These are phyloP conservation scores for Blastocystis sp. DNA, from an alignment of 352 stramenopile genomes.

Conservation along the genomic window DNA sequence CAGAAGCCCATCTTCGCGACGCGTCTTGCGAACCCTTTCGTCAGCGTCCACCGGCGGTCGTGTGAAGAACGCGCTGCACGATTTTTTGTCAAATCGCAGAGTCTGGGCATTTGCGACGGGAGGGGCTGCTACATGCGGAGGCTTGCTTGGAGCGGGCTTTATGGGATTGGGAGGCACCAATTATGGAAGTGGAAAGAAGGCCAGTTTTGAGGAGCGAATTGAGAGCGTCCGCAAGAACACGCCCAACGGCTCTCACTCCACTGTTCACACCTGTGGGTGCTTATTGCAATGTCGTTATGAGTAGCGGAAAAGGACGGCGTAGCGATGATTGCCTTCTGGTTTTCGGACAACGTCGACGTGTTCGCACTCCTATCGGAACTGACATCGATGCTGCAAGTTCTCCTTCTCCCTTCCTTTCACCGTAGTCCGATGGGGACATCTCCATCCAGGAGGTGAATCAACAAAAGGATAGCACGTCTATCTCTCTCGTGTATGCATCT, in stretches of 20 bases:
- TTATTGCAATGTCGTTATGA: background rate
- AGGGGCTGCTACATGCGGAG: slow-evolving; percentile 9
- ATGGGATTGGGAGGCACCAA: slow-evolving; percentile 11
- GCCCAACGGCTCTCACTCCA: background rate
- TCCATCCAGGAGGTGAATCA: slow-evolving; percentile 49
- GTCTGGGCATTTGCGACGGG: slow-evolving; percentile 2
- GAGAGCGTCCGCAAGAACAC: slow-evolving; percentile 56
- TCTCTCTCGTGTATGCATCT: slow-evolving; percentile 38
- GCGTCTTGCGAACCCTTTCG: background rate
- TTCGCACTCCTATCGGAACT: slow-evolving; percentile 35
- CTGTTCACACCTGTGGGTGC: background rate
- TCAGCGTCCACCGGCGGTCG: background rate
- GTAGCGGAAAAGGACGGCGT: slow-evolving; percentile 18
- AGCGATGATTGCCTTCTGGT: slow-evolving; percentile 50
- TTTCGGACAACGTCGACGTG: slow-evolving; percentile 47
- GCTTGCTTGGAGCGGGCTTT: slow-evolving; percentile 24
- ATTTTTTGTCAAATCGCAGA: background rate
- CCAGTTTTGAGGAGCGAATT: background rate
- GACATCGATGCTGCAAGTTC: background rate
- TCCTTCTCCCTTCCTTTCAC: background rate
- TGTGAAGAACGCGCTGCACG: background rate
- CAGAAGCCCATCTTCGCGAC: background rate
- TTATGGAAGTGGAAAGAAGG: background rate
- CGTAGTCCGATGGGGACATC: slow-evolving; percentile 52
- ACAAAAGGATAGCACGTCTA: background rate